Evolutionary conservation across 2,329 filamentous ascomycete genomes (phyloP), one percentile per base, ranked within the genome.

Genomic region (Lojkania enalia): DNA sequence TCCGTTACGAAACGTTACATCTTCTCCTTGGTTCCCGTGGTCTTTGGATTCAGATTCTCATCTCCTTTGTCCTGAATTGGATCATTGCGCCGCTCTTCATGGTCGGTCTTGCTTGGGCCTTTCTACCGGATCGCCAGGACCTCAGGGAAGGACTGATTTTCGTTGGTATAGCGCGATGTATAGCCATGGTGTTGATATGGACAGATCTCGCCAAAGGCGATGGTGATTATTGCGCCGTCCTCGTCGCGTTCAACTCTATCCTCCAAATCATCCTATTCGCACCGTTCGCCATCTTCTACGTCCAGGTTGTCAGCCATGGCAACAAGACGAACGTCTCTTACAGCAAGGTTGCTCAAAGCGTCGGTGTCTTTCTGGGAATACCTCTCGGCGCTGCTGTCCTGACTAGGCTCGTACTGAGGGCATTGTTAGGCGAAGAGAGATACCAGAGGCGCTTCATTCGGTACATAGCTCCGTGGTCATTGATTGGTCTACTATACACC

Each of bases 151-250:
- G 88, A 0, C 73, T 94, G 2, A 88, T 94, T 27, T 80, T 95
- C 4, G 90, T 96, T 0, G 90, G 90, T 0, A 74, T 96, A 1
- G 90, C 87, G 4, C 76, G 90, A 40, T 96, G 90, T 58, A 95
- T 95, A 51, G 90, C 89, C 21, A 95, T 95, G 90, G 88, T 86
- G 2, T 70, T 88, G 4, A 86, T 95, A 48, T 95, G 88, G 90
- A 94, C 83, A 0, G 82, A 81, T 3, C 74, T 90, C 0, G 88
- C 90, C 0, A 84, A 84, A 1, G 90, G 90, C 4, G 86, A 95
- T 53, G 73, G 70, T 4, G 86, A 95, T 55, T 95, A 95, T 68
- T 95, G 89, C 66, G 90, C 89, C 12, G 70, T 77, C 1, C 70
- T 77, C 3, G 74, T 77, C 3, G 74, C 74, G 1, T 69, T 76